These are phyloP conservation scores for Apium graveolens DNA, from an alignment of 129 eudicot genomes.

Conservation along the genomic window DNA sequence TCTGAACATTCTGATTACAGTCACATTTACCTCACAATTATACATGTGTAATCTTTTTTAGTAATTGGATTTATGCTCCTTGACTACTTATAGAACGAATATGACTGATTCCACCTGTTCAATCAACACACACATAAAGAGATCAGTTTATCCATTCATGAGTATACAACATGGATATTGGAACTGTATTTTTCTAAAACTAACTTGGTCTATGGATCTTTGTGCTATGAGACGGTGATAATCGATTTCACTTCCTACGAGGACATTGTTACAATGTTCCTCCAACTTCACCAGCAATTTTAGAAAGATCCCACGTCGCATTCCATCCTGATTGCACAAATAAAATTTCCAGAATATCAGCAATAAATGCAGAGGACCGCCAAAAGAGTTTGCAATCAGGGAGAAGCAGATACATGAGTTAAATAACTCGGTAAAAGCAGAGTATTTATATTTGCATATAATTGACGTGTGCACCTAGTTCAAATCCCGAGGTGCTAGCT, in stretches of 20 bases:
- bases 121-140: not conserved
- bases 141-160: not conserved
- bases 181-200: constrained; percentile 2
- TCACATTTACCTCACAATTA: not conserved
- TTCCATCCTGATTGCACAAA: constrained; percentile 65
- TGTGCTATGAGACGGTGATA: constrained; percentile 76
- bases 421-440: not conserved
- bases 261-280: constrained; percentile 72
- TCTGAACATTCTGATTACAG: not conserved
- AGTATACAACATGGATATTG: not conserved
- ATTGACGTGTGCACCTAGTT: constrained; percentile 49
- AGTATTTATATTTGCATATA: not conserved
- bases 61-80: not conserved
- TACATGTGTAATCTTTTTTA: no score
- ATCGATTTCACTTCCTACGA: constrained; percentile 90
- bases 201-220: constrained; percentile 67
- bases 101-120: not conserved
- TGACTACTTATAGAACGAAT: not conserved
- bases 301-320: constrained; percentile 85
- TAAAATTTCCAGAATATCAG: not conserved
- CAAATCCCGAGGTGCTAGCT: constrained; percentile 84
- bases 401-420: not conserved
- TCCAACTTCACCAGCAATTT: constrained; percentile 62
- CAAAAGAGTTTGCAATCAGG: not conserved
- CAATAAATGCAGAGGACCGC: not conserved